These are phyloP conservation scores for Mrakia frigida DNA, from an alignment of 768 basidiomycete genomes.

Conservation along the genomic window DNA sequence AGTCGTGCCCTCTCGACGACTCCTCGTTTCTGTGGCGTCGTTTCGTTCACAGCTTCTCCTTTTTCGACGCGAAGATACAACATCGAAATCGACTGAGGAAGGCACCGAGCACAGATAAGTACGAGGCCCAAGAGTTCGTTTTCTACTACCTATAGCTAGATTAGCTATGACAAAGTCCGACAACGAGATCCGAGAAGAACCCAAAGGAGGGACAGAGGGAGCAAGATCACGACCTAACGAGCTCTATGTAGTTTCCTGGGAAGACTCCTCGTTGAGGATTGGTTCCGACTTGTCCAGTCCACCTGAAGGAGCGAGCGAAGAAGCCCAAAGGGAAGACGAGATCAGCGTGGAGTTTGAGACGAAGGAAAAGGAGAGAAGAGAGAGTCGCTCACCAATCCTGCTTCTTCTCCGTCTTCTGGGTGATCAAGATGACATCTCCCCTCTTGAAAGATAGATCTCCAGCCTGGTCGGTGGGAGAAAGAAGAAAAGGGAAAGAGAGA, in stretches of 20 bases:
- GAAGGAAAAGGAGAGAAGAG: neutral
- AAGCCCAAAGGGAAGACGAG: neutral
- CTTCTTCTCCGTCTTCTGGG: slow-evolving; percentile 16
- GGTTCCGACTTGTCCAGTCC: slow-evolving; percentile 14
- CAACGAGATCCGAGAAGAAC: too few species aligned
- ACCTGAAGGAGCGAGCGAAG: neutral
- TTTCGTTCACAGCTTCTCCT: too few species aligned
- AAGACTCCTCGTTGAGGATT: neutral
- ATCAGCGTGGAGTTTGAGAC: neutral
- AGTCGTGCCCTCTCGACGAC: too few species aligned
- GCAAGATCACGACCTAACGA: neutral
- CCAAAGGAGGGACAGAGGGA: too few species aligned
- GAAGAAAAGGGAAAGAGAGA: neutral
- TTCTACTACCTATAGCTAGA: too few species aligned
- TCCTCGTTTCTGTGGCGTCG: too few species aligned
- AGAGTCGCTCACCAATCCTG: slow-evolving; percentile 22
- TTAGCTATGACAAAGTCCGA: too few species aligned
- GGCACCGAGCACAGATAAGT: too few species aligned
- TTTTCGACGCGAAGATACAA: too few species aligned
- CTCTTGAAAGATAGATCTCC: slow-evolving; percentile 18
- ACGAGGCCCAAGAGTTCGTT: too few species aligned
- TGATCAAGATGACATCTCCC: slow-evolving; percentile 25
- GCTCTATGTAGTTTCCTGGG: slow-evolving; percentile 21
- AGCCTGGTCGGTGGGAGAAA: neutral
- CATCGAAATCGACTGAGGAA: too few species aligned